Evolutionary conservation across 2,329 filamentous ascomycete genomes (phyloP), one percentile per base, ranked within the genome.

Genomic region (Botryotinia calthae): DNA sequence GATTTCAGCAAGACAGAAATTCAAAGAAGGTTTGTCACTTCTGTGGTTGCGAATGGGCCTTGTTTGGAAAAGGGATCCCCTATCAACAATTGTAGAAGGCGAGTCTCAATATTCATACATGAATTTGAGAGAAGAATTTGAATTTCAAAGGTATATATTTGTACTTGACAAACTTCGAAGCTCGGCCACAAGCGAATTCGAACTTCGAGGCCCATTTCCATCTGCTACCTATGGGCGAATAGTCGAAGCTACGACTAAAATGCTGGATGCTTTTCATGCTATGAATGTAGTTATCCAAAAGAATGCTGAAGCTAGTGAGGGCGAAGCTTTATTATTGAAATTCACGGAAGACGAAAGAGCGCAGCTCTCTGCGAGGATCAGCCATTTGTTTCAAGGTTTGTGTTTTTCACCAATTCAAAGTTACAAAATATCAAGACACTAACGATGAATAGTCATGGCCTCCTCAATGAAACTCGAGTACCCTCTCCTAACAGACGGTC

Each of bases 401-500:
- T 54, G 31, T 42, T 51, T 5, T 42, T 40, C 34, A 20, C 42
- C 14, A 28, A 44, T 46, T 20, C 40, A 28, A 31, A 16, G 4
- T n/a, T 2, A 64, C 59, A 25, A 48, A 70, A 42, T 10, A n/a
- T 18, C 79, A 81, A 65, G 80, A 58, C 4, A 51, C 72, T 54
- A 22, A 40, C 25, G 68, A 81, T 42, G 28, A 46, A 54, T 34
- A 80, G 96, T 98, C 9, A 88, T 99, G 75, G 96, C 96, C 1
- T 96, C 93, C 59, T 97, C 93, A 22, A 90, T 98, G 84, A 97
- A 97, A 86, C 87, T 98, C 14, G 95, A 97, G 82, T 98, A 97
- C 78, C 95, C 96, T 0, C 86, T 99, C 73, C 6, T 72, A 20
- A 95, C 92, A 51, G 94, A 98, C 79, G 93, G 93, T 20, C 86